Conservation (phyloP, 1,284 basidiomycete genomes). For the Wolfiporia cocos region DNA sequence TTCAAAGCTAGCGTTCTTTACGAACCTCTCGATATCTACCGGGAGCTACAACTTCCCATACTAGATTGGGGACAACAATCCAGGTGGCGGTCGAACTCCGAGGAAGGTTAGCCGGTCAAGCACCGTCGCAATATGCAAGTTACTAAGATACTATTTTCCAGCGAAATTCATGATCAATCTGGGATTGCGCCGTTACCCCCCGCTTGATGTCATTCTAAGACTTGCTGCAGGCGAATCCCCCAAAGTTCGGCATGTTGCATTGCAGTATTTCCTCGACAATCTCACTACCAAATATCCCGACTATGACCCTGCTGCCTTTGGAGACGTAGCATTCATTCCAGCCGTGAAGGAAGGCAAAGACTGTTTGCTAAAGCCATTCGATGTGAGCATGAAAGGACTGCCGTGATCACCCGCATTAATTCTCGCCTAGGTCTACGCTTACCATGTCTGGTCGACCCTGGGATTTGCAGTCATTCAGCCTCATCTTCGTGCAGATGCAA, state of each 20-base stretch:
- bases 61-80: conserved; percentile 81
- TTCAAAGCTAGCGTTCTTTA: conserved; percentile 73
- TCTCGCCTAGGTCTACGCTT: conserved; percentile 61
- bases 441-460: conserved; percentile 63
- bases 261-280: conserved; percentile 79
- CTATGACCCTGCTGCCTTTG: conserved; percentile 51
- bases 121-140: background rate
- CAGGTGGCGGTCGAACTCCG: conserved; percentile 77
- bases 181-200: conserved; percentile 73
- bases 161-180: conserved; percentile 82
- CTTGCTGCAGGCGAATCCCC: conserved; percentile 56
- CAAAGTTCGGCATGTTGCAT: conserved; percentile 45
- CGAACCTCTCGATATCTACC: conserved; percentile 76
- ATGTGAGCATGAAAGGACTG: conserved; percentile 36
- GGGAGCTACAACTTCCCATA: conserved; percentile 73
- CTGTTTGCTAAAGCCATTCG: conserved; percentile 62
- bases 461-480: conserved; percentile 71
- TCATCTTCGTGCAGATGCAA: conserved; percentile 44
- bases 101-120: conserved; percentile 63
- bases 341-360: conserved; percentile 45
- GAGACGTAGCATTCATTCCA: conserved; percentile 75
- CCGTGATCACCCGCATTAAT: background rate
- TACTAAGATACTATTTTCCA: conserved; percentile 23
- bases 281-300: conserved; percentile 55
- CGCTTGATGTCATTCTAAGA: conserved; percentile 58